A percentile compares a stretch with the other conserved stretches of the same genome.
Conservation (phyloP, 768 basidiomycete species). For the Gloeostereum incarnatum region DNA sequence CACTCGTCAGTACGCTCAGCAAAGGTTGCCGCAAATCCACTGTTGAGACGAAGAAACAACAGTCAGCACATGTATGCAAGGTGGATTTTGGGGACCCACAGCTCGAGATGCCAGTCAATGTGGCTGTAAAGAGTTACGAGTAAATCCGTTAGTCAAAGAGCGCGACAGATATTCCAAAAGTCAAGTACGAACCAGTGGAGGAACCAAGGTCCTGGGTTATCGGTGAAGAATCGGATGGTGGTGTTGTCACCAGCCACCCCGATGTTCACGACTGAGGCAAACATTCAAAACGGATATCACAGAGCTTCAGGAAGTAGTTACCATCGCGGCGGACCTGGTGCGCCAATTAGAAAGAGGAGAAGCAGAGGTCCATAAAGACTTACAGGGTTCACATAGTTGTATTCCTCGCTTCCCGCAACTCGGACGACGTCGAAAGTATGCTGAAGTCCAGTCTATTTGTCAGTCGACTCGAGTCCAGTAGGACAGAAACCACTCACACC, state of each 20-base stretch:
- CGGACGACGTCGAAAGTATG: conserved; percentile 16
- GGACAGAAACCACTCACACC: conserved; percentile 18
- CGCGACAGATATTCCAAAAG: too few species aligned
- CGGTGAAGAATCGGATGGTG: conserved; percentile 8
- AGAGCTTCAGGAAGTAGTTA: too few species aligned
- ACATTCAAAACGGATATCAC: too few species aligned
- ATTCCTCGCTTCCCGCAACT: conserved; percentile 15
- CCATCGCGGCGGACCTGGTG: background rate
- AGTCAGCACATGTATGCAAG: background rate
- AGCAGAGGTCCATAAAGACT: conserved; percentile 16
- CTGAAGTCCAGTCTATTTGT: conserved; percentile 11
- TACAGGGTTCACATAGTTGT: conserved; percentile 35
- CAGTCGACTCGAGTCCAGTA: background rate
- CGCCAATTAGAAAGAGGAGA: conserved; percentile 23
- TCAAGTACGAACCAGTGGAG: conserved; percentile 7
- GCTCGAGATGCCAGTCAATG: conserved; percentile 25
- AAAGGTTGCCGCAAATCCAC: conserved; percentile 10
- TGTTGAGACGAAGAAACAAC: conserved; percentile 1
- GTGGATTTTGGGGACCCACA: conserved; percentile 14
- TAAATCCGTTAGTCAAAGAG: background rate
- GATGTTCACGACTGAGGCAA: conserved; percentile 12
- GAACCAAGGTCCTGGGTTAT: conserved; percentile 42
- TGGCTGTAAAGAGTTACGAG: conserved; percentile 4
- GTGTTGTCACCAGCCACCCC: conserved; percentile 17
- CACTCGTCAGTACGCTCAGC: conserved; percentile 10